phyloP scores from a whole-genome alignment of 2,329 filamentous ascomycete genomes.

The Phaeophleospora eucalypticola region DNA sequence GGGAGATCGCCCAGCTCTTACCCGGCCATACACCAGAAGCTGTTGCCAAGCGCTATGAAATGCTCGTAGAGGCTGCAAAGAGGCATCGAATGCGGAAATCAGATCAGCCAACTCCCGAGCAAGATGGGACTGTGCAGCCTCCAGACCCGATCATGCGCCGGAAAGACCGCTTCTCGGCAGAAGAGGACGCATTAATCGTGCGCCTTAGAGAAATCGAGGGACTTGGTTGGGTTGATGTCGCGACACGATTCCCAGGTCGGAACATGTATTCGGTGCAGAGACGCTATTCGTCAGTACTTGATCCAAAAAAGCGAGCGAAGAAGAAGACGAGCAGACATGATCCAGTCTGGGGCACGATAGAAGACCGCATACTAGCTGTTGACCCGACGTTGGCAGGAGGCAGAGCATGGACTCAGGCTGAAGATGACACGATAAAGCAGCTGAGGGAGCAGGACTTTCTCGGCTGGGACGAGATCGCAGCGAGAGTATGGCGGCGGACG shows the following conservation, averaged over 20 bases:
- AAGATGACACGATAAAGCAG: neutral
- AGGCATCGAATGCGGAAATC: neutral
- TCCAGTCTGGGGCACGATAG: conserved; percentile 1
- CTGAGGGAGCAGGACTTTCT: conserved; percentile 1
- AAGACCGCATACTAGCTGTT: conserved; percentile 4
- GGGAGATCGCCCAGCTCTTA: conserved; percentile 19
- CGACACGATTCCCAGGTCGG: conserved; percentile 1
- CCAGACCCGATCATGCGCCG: neutral
- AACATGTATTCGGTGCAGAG: neutral
- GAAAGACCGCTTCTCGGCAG: conserved; percentile 3
- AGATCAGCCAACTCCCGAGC: neutral
- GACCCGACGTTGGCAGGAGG: conserved; percentile 3
- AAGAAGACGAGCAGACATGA: neutral
- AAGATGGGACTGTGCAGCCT: no score
- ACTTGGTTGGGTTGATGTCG: conserved; percentile 8
- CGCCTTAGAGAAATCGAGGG: conserved; percentile 11
- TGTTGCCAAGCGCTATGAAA: conserved; percentile 19
- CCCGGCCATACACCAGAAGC: conserved; percentile 12
- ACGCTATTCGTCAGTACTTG: conserved; percentile 1
- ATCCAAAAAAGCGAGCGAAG: neutral
- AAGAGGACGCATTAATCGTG: conserved; percentile 11
- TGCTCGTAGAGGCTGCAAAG: conserved; percentile 9
- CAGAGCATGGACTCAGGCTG: neutral
- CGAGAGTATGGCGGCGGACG: conserved; percentile 28
- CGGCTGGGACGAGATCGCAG: conserved; percentile 32